Evolutionary conservation across 768 basidiomycete species (phyloP).

Genomic region (Phanerodontia chrysosporium): DNA sequence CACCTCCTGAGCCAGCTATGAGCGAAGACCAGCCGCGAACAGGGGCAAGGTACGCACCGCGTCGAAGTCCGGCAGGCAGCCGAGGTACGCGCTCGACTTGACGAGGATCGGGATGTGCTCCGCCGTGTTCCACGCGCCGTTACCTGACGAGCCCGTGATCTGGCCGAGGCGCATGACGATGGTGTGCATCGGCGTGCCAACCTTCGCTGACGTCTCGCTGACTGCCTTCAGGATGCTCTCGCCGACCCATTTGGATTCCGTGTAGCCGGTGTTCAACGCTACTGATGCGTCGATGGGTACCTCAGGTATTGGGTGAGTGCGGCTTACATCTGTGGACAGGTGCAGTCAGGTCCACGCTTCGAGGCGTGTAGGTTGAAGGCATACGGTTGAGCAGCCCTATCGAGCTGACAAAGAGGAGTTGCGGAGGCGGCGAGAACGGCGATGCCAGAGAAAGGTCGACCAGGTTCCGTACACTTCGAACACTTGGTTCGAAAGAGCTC

Average conservation of each 20-base stretch:
- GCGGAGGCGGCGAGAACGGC: slow-evolving; percentile 21
- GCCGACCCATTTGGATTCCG: slow-evolving; percentile 28
- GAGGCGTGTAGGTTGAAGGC: too few relatives aligned
- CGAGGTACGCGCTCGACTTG: slow-evolving; percentile 18
- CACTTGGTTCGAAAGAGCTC: slow-evolving; percentile 27
- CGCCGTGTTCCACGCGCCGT: slow-evolving; percentile 29
- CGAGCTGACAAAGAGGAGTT: slow-evolving; percentile 32
- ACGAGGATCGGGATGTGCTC: slow-evolving; percentile 32
- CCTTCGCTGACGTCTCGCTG: slow-evolving; percentile 26
- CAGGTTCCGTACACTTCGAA: slow-evolving; percentile 26
- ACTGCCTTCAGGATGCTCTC: too few relatives aligned
- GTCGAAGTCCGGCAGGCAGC: slow-evolving; percentile 22
- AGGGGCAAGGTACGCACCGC: slow-evolving; percentile 11
- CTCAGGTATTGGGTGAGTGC: slow-evolving; percentile 9
- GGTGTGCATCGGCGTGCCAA: slow-evolving; percentile 16
- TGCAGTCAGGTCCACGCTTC: not conserved
- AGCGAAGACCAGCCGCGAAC: not conserved
- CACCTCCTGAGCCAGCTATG: slow-evolving; percentile 11
- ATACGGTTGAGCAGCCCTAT: slow-evolving; percentile 28
- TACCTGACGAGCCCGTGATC: slow-evolving; percentile 24
- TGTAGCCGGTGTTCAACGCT: slow-evolving; percentile 24
- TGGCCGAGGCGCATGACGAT: slow-evolving; percentile 34
- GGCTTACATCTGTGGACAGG: not conserved
- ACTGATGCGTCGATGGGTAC: slow-evolving; percentile 8
- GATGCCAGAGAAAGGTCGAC: slow-evolving; percentile 32